phyloP scores from a whole-genome alignment of 2,329 filamentous ascomycete genomes.

The Cordyceps farinosa region DNA sequence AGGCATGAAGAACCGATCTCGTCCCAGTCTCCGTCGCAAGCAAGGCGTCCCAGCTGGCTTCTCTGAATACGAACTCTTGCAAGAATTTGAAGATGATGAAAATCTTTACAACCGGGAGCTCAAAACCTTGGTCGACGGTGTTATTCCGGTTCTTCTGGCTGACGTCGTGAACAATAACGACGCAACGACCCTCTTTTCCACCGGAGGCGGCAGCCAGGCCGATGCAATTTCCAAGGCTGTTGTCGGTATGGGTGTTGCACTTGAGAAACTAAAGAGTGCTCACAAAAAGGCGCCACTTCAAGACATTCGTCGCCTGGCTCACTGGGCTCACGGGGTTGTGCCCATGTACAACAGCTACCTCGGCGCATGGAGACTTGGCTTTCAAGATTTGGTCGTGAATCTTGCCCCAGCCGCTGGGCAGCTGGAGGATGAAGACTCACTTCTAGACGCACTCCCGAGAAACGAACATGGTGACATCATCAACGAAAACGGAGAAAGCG shows the following conservation, averaged over 20 bases:
- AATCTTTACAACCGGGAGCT: slow-evolving; percentile 84
- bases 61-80: slow-evolving; percentile 71
- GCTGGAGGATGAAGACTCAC: slow-evolving; percentile 56
- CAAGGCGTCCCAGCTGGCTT: slow-evolving; percentile 63
- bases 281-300: slow-evolving; percentile 77
- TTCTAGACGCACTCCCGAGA: slow-evolving; percentile 55
- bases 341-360: slow-evolving; percentile 83
- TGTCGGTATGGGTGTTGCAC: slow-evolving; percentile 84
- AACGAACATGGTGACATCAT: slow-evolving; percentile 64
- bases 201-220: slow-evolving; percentile 48
- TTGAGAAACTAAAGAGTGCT: slow-evolving; percentile 77
- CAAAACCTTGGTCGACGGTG: slow-evolving; percentile 88
- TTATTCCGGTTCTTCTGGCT: slow-evolving; percentile 86
- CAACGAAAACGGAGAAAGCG: slow-evolving; percentile 76
- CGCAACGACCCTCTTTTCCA: slow-evolving; percentile 60
- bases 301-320: slow-evolving; percentile 67
- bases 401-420: slow-evolving; percentile 64
- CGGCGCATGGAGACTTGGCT: slow-evolving; percentile 84
- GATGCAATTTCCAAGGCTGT: slow-evolving; percentile 76
- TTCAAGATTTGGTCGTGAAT: slow-evolving; percentile 92
- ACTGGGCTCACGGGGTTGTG: slow-evolving; percentile 76
- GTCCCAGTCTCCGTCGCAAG: slow-evolving; percentile 72
- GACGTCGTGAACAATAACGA: slow-evolving; percentile 72
- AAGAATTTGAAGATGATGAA: slow-evolving; percentile 80
- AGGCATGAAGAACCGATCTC: slow-evolving; percentile 66